Evolutionary conservation across 192 early-diverging fungal genomes (phyloP).

Genomic region (Funneliformis geosporum): DNA sequence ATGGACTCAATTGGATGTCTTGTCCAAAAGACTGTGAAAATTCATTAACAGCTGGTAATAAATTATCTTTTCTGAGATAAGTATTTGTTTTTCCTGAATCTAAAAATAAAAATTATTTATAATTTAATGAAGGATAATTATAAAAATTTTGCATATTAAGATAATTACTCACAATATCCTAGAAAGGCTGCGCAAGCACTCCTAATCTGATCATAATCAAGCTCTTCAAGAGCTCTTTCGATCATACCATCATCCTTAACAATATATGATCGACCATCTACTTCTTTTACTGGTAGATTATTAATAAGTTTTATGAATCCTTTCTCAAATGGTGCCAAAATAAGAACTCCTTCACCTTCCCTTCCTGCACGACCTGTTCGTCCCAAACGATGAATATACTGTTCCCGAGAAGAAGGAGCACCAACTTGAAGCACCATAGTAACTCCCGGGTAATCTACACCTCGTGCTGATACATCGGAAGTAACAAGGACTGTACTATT

Average conservation of each 20-base stretch:
- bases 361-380: slow-evolving; percentile 96
- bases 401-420: slow-evolving; percentile 75
- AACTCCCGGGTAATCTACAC: slow-evolving; percentile 96
- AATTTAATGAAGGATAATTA: slow-evolving; percentile 27
- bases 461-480: slow-evolving; percentile 94
- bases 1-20: neutral
- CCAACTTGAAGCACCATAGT: slow-evolving; percentile 89
- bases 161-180: slow-evolving; percentile 60
- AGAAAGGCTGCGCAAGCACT: slow-evolving; percentile 63
- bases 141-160: slow-evolving; percentile 32
- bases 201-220: slow-evolving; percentile 52
- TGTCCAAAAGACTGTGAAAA: slow-evolving; percentile 39
- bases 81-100: slow-evolving; percentile 24
- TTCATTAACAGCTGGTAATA: slow-evolving; percentile 29
- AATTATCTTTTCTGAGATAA: slow-evolving; percentile 19
- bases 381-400: slow-evolving; percentile 96
- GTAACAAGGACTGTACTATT: slow-evolving; percentile 77
- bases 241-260: slow-evolving; percentile 34
- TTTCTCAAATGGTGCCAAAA: slow-evolving; percentile 81
- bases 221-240: slow-evolving; percentile 40
- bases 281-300: slow-evolving; percentile 60
- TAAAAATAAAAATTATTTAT: slow-evolving; percentile 1
- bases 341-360: slow-evolving; percentile 80
- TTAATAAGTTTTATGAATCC: slow-evolving; percentile 64
- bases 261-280: slow-evolving; percentile 44